Percentiles rank a stretch among this genome's conserved stretches.
Conservation (phyloP, 2,329 filamentous ascomycete species). For the Aspergillus caelatus region DNA sequence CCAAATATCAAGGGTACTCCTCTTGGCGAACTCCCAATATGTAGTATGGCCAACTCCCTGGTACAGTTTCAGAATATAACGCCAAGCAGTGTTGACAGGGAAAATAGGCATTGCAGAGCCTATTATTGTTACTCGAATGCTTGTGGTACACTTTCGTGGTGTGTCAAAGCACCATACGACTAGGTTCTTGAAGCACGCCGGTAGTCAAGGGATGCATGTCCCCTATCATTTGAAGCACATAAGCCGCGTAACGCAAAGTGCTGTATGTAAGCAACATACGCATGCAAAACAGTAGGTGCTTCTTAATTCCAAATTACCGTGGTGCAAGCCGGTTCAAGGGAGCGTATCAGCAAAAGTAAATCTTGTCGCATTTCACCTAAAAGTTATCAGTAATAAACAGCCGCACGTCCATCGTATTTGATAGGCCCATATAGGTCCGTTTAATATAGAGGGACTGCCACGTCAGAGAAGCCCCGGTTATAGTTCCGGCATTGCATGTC, state of each 20-base stretch:
- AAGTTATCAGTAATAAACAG: slow-evolving; percentile 17
- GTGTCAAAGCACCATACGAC: slow-evolving; percentile 1
- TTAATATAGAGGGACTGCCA: slow-evolving; percentile 31
- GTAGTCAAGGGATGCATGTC: neutral
- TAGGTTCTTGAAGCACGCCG: neutral
- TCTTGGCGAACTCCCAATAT: neutral
- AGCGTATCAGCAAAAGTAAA: slow-evolving; percentile 3
- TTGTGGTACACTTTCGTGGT: neutral
- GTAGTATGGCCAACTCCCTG: neutral
- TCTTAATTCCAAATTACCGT: neutral
- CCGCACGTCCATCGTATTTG: slow-evolving; percentile 11
- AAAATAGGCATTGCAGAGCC: neutral
- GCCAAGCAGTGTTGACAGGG: neutral
- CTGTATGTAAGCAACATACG: neutral
- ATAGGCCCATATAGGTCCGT: slow-evolving; percentile 11
- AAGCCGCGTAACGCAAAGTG: neutral
- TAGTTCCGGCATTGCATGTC: slow-evolving; percentile 14
- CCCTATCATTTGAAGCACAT: neutral
- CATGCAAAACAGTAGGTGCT: neutral
- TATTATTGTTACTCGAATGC: neutral
- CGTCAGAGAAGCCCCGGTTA: slow-evolving; percentile 32
- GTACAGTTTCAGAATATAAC: neutral
- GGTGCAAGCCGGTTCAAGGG: neutral
- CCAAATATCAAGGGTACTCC: neutral
- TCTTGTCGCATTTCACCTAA: slow-evolving; percentile 4